Conservation (phyloP, 306 rosid species). For the Prunus mongolica region DNA sequence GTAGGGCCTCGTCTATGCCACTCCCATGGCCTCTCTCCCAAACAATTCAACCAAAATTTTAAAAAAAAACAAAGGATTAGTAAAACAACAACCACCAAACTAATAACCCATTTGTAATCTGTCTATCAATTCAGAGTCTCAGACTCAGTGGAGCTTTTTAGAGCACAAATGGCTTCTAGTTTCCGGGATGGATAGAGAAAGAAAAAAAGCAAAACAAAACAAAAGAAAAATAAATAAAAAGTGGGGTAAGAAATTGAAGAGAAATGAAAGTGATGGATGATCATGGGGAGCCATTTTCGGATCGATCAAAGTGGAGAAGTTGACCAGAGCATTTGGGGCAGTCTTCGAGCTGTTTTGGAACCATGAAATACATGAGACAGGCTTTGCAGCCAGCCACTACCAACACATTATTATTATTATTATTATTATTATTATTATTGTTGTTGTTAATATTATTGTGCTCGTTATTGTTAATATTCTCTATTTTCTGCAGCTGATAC, state of each 20-base stretch:
- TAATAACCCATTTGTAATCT: conserved; percentile 7
- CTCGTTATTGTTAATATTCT: conserved; percentile 21
- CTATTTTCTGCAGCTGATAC: conserved; percentile 2
- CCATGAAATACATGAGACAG: conserved; percentile 96
- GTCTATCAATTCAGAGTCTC: neutral
- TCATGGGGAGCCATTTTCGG: conserved; percentile 60
- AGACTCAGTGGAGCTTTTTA: neutral
- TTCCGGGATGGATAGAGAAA: neutral
- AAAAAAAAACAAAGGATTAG: neutral
- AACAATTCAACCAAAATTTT: conserved; percentile 2
- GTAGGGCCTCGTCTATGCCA: conserved; percentile 36
- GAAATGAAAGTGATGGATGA: neutral
- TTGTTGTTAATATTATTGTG: conserved; percentile 1
- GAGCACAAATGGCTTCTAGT: neutral
- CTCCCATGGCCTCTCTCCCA: conserved; percentile 30
- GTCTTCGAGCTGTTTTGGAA: conserved; percentile 73
- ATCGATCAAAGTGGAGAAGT: conserved; percentile 93
- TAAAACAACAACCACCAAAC: neutral
- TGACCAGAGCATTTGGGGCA: conserved; percentile 89
- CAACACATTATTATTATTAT: conserved; percentile 36
- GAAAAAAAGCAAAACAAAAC: neutral
- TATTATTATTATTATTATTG: neutral
- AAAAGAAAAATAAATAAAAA: neutral
- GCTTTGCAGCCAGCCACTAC: conserved; percentile 96
- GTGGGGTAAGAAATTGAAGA: neutral